These are phyloP conservation scores for Betula pendula DNA, from an alignment of 306 rosid species.

Conservation along the genomic window DNA sequence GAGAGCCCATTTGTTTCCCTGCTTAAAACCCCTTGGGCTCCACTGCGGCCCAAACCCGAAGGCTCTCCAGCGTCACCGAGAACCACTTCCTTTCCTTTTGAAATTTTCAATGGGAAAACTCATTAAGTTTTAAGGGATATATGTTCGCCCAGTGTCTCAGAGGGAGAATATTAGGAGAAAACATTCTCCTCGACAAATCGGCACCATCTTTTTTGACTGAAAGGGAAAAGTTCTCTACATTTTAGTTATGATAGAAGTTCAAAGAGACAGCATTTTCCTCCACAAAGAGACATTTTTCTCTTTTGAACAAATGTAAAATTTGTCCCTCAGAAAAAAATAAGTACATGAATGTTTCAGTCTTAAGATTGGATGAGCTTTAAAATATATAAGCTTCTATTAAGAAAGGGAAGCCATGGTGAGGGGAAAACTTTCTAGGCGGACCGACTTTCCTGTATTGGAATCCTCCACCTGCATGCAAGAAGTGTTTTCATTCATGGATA, in stretches of 20 bases:
- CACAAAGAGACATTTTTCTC: conserved; percentile 11
- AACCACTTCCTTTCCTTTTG: too few species aligned
- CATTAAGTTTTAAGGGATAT: neutral
- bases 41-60: too few species aligned
- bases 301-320: neutral
- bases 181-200: conserved; percentile 12
- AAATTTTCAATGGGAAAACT: too few species aligned
- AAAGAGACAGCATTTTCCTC: neutral
- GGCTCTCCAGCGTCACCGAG: too few species aligned
- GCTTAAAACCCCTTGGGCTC: too few species aligned
- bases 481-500: conserved; percentile 14
- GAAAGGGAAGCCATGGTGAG: neutral
- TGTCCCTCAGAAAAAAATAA: neutral
- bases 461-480: conserved; percentile 11
- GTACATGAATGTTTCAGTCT: neutral
- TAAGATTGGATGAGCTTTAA: conserved; percentile 10
- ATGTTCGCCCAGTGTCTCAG: neutral
- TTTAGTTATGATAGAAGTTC: neutral
- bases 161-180: neutral
- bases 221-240: conserved; percentile 1
- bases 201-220: neutral
- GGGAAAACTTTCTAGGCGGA: neutral
- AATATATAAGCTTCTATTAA: conserved; percentile 6
- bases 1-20: too few species aligned
- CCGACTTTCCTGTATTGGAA: conserved; percentile 4